phyloP scores from a whole-genome alignment of 1,284 basidiomycete species.

The Ustilago trichophora region DNA sequence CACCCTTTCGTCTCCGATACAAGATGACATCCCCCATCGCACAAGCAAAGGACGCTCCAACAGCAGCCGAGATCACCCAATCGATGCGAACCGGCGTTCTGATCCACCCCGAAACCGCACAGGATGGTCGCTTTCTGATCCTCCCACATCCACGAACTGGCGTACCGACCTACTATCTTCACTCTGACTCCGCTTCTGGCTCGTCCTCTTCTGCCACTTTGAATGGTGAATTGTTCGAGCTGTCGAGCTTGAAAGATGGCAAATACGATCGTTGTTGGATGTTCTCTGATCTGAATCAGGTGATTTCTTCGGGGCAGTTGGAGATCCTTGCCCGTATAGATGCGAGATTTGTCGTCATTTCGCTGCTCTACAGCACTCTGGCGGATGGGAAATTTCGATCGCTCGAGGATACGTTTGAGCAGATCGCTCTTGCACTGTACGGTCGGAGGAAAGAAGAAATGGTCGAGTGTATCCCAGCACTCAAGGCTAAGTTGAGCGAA shows the following conservation, averaged over 20 bases:
- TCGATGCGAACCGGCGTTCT: conserved; percentile 25
- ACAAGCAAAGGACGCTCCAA: background rate
- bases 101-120: conserved; percentile 15
- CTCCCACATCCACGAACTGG: conserved; percentile 38
- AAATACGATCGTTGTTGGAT: conserved; percentile 40
- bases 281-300: conserved; percentile 19
- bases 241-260: conserved; percentile 18
- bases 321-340: conserved; percentile 27
- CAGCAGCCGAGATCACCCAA: background rate
- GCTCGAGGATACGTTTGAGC: conserved; percentile 37
- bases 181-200: background rate
- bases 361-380: conserved; percentile 8
- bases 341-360: conserved; percentile 21
- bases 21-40: conserved; percentile 1
- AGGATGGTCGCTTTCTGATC: conserved; percentile 22
- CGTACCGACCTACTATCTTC: conserved; percentile 33
- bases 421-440: conserved; percentile 12
- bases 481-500: conserved; percentile 5
- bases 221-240: conserved; percentile 15
- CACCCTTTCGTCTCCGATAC: too few relatives aligned
- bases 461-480: background rate
- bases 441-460: conserved; percentile 9
- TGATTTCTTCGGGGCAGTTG: conserved; percentile 23
- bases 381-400: conserved; percentile 21
- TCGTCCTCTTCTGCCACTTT: background rate